Evolutionary conservation across 441 rosid genomes (phyloP).

Genomic region (Sinapis alba): DNA sequence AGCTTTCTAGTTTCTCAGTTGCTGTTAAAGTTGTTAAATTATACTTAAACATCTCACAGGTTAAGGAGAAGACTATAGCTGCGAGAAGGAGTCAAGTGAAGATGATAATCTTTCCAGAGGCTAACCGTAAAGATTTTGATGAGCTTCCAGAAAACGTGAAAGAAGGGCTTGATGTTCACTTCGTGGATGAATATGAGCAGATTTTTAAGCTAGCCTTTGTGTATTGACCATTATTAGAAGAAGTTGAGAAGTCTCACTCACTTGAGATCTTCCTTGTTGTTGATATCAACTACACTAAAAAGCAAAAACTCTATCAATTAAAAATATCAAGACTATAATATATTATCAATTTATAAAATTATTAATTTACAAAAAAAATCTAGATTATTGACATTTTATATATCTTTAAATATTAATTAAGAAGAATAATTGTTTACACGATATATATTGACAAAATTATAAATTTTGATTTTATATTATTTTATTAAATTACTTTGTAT

Average conservation of each 20-base stretch:
- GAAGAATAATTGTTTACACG: neutral
- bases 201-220: conserved; percentile 63
- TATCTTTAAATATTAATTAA: too few relatives aligned
- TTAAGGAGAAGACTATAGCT: conserved; percentile 91
- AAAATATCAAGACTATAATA: too few relatives aligned
- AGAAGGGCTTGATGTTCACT: conserved; percentile 87
- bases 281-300: neutral
- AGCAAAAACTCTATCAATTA: too few relatives aligned
- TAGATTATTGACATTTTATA: too few relatives aligned
- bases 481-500: too few relatives aligned
- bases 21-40: neutral
- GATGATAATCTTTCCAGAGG: conserved; percentile 77
- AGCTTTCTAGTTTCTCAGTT: neutral
- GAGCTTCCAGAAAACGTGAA: conserved; percentile 76
- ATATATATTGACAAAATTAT: too few relatives aligned
- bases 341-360: too few relatives aligned
- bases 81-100: conserved; percentile 80
- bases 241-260: neutral
- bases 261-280: conserved; percentile 1
- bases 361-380: too few relatives aligned
- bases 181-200: conserved; percentile 66
- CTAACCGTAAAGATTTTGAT: conserved; percentile 74
- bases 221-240: conserved; percentile 31
- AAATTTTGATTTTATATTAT: too few relatives aligned
- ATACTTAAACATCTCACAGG: conserved; percentile 46